These are phyloP conservation scores for Sporormia fimetaria DNA, from an alignment of 495 filamentous ascomycete genomes.

Conservation along the genomic window DNA sequence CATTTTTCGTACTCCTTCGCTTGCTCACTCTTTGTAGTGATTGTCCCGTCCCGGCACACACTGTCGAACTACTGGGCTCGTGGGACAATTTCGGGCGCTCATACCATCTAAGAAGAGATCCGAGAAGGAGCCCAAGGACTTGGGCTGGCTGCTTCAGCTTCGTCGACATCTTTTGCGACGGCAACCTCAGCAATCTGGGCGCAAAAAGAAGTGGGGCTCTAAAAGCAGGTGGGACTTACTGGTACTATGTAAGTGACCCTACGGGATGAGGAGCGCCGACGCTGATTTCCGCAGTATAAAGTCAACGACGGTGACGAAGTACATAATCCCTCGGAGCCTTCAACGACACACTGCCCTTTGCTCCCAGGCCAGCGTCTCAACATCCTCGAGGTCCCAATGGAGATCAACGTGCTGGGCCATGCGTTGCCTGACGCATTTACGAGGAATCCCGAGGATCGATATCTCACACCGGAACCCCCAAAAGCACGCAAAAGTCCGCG, in stretches of 20 bases:
- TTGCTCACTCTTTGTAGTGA: conserved; percentile 35
- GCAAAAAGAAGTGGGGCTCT: conserved; percentile 62
- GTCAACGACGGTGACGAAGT: conserved; percentile 63
- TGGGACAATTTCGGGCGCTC: conserved; percentile 81
- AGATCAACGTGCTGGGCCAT: conserved; percentile 40
- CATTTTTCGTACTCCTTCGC: conserved; percentile 2
- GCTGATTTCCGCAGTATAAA: conserved; percentile 50
- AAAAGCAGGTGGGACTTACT: conserved; percentile 87
- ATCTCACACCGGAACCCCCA: conserved; percentile 53
- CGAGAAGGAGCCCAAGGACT: conserved; percentile 52
- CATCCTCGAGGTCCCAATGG: conserved; percentile 64
- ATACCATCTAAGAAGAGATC: conserved; percentile 71
- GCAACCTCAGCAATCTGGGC: conserved; percentile 41
- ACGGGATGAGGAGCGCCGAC: neutral
- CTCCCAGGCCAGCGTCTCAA: conserved; percentile 80
- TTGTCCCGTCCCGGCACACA: conserved; percentile 53
- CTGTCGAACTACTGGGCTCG: conserved; percentile 73
- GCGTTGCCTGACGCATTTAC: conserved; percentile 51
- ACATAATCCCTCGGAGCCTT: conserved; percentile 56
- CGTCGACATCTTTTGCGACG: conserved; percentile 73
- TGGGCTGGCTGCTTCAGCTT: conserved; percentile 83
- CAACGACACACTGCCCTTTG: conserved; percentile 70
- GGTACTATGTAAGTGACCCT: conserved; percentile 67
- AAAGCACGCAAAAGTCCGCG: conserved; percentile 36
- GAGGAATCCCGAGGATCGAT: conserved; percentile 69